These are phyloP conservation scores for Mucor irregularis DNA, from an alignment of 371 early-diverging fungal genomes.

Conservation along the genomic window DNA sequence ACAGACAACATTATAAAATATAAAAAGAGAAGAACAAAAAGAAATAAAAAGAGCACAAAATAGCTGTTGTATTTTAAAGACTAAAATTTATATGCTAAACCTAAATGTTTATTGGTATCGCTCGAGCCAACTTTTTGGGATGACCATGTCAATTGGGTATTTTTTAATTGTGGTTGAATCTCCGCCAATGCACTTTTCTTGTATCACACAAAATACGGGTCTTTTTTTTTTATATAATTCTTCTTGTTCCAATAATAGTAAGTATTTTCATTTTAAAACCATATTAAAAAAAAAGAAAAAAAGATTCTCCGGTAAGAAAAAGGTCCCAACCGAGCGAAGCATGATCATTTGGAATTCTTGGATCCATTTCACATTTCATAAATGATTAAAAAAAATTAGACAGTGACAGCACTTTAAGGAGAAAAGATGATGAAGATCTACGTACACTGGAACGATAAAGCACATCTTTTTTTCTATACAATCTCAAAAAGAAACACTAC, in stretches of 20 bases:
- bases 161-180: constrained; percentile 12
- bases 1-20: constrained; percentile 22
- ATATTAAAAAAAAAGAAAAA: not conserved
- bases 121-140: constrained; percentile 25
- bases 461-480: too few species aligned
- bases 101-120: constrained; percentile 7
- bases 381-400: too few species aligned
- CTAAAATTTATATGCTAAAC: not conserved
- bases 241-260: constrained; percentile 1
- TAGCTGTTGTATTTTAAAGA: not conserved
- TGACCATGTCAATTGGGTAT: constrained; percentile 6
- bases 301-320: not conserved
- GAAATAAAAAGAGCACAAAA: constrained; percentile 7
- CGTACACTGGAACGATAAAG: too few species aligned
- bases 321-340: not conserved
- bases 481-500: too few species aligned
- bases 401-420: too few species aligned
- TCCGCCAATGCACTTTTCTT: constrained; percentile 3
- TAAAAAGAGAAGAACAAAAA: constrained; percentile 12
- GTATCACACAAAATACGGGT: constrained; percentile 25
- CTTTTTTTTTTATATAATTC: constrained; percentile 15
- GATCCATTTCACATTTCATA: too few species aligned
- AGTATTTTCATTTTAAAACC: too few species aligned
- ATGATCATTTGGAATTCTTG: too few species aligned
- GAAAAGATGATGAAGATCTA: too few species aligned